Conservation (phyloP, 139 green algal species). For the Micractinium conductrix region DNA sequence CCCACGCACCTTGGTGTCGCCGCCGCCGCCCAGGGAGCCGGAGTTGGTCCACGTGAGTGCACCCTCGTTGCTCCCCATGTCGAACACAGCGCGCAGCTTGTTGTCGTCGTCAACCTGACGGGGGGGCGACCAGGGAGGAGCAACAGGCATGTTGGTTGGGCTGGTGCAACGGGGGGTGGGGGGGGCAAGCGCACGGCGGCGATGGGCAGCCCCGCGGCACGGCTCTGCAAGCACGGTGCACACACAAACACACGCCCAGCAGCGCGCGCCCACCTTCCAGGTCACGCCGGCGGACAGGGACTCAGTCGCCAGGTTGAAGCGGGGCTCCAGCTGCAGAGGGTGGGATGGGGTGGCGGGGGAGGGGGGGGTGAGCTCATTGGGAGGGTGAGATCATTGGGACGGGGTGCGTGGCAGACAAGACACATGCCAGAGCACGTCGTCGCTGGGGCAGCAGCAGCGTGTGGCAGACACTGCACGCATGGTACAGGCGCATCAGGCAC, state of each 20-base stretch:
- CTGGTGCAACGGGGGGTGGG: neutral
- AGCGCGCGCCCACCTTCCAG: conserved; percentile 1
- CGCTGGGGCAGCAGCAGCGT: no score
- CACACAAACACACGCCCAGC: neutral
- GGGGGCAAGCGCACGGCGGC: neutral
- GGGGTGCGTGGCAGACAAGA: no score
- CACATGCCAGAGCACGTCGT: no score
- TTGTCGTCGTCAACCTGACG: conserved; percentile 44
- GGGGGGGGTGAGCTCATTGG: no score
- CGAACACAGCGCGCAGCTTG: conserved; percentile 29
- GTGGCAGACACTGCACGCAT: no score
- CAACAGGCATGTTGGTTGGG: neutral
- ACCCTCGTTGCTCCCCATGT: conserved; percentile 25
- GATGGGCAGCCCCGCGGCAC: no score
- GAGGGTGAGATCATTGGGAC: no score
- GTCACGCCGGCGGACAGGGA: conserved; percentile 5
- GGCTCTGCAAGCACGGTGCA: neutral
- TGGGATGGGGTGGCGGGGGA: no score
- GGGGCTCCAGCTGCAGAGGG: conserved; percentile 37
- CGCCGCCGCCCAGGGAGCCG: conserved; percentile 35
- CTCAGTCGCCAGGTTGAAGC: conserved; percentile 51
- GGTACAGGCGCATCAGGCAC: no score
- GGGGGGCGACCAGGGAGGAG: neutral
- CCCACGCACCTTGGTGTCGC: conserved; percentile 38
- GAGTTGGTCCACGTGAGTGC: conserved; percentile 42